Evolutionary conservation across 768 basidiomycete species (phyloP).

Genomic region (Cyclocybe cylindracea): DNA sequence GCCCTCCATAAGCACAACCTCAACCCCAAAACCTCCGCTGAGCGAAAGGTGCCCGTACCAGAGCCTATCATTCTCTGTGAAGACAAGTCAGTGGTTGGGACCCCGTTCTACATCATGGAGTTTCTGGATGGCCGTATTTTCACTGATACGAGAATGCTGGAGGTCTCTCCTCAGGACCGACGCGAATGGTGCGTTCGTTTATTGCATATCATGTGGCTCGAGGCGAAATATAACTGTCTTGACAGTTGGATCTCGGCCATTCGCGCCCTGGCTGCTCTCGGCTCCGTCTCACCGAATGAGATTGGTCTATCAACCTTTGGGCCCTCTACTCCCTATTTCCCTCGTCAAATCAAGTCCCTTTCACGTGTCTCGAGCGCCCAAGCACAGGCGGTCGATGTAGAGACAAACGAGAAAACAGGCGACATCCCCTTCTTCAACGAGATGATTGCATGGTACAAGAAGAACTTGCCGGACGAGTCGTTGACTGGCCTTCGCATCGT

Average conservation of each 20-base stretch:
- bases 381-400: constrained; percentile 64
- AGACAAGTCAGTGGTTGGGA: constrained; percentile 76
- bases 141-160: constrained; percentile 78
- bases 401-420: constrained; percentile 59
- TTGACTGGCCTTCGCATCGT: constrained; percentile 83
- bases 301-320: constrained; percentile 76
- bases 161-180: constrained; percentile 60
- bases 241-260: constrained; percentile 79
- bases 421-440: constrained; percentile 76
- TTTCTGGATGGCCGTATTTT: constrained; percentile 94
- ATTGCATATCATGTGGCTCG: background rate
- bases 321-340: constrained; percentile 80
- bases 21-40: constrained; percentile 46
- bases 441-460: constrained; percentile 74
- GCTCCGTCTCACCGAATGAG: constrained; percentile 59
- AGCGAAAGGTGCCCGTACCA: constrained; percentile 77
- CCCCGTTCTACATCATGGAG: constrained; percentile 96
- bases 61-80: constrained; percentile 83
- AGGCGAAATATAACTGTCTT: background rate
- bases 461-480: constrained; percentile 74
- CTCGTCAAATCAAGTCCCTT: constrained; percentile 92
- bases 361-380: constrained; percentile 80
- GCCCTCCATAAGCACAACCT: constrained; percentile 79
- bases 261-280: constrained; percentile 66
- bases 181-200: constrained; percentile 61